Percentiles rank a stretch among this genome's conserved stretches.
phyloP scores from a whole-genome alignment of 2,329 filamentous ascomycete species.

The Bipolaris oryzae region DNA sequence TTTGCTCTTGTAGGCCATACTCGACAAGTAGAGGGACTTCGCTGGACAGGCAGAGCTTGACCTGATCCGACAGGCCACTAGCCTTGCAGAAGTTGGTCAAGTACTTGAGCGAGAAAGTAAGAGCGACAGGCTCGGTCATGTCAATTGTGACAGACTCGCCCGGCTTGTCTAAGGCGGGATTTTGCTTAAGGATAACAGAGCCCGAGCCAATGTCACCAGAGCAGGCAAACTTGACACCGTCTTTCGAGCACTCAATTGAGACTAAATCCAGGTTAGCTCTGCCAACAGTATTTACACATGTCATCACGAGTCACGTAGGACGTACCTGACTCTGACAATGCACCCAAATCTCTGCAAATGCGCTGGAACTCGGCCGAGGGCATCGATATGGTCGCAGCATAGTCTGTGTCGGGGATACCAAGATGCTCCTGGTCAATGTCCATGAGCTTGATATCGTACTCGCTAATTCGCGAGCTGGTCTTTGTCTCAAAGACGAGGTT shows the following conservation, averaged over 20 bases:
- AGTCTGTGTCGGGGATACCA: conserved; percentile 98
- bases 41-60: conserved; percentile 92
- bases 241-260: conserved; percentile 93
- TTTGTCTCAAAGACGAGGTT: conserved; percentile 95
- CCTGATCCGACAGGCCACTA: conserved; percentile 76
- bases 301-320: conserved; percentile 12
- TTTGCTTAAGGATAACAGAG: conserved; percentile 86
- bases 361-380: conserved; percentile 88
- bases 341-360: conserved; percentile 90
- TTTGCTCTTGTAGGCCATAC: conserved; percentile 82
- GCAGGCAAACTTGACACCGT: conserved; percentile 94
- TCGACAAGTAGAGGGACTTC: conserved; percentile 96
- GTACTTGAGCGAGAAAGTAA: conserved; percentile 99
- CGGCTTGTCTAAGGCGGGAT: conserved; percentile 88
- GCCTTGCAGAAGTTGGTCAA: conserved; percentile 99
- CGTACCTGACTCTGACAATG: conserved; percentile 94
- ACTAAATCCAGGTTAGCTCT: conserved; percentile 61
- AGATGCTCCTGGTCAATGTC: conserved; percentile 99
- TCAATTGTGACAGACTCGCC: conserved; percentile 85
- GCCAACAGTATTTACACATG: conserved; percentile 3
- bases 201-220: conserved; percentile 95
- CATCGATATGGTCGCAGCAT: conserved; percentile 89
- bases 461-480: conserved; percentile 87
- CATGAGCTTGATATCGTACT: conserved; percentile 99
- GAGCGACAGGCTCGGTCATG: conserved; percentile 86